Conservation (phyloP, 2,329 filamentous ascomycete species). For the Paracoccidioides lutzii region DNA sequence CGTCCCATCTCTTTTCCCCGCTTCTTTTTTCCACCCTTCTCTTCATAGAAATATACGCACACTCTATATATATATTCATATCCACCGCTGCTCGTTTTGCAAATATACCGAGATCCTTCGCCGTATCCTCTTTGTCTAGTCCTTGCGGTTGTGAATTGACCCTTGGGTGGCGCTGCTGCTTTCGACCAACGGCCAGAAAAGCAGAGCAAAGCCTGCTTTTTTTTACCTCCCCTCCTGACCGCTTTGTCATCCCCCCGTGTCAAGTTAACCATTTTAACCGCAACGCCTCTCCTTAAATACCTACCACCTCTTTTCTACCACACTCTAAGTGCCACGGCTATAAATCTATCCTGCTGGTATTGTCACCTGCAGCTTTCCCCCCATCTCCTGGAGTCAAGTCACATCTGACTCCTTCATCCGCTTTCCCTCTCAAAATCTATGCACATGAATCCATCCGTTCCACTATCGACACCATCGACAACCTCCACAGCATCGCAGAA, state of each 20-base stretch:
- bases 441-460: slow-evolving; percentile 31
- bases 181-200: background rate
- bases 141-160: background rate
- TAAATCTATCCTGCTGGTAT: background rate
- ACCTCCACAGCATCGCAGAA: slow-evolving; percentile 32
- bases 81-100: background rate
- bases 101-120: background rate
- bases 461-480: slow-evolving; percentile 32
- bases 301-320: too few relatives aligned
- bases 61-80: background rate
- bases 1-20: slow-evolving; percentile 8
- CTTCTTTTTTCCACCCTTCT: slow-evolving; percentile 9
- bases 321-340: too few relatives aligned
- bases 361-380: slow-evolving; percentile 1
- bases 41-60: background rate
- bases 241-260: background rate
- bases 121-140: background rate
- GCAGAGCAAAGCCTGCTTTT: background rate
- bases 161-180: background rate
- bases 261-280: too few relatives aligned
- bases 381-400: slow-evolving; percentile 17
- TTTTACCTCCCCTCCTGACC: background rate
- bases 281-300: too few relatives aligned
- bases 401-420: slow-evolving; percentile 14
- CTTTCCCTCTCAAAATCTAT: slow-evolving; percentile 11